Evolutionary conservation across 306 rosid genomes (phyloP).

Genomic region (Citrullus mucosospermus): DNA sequence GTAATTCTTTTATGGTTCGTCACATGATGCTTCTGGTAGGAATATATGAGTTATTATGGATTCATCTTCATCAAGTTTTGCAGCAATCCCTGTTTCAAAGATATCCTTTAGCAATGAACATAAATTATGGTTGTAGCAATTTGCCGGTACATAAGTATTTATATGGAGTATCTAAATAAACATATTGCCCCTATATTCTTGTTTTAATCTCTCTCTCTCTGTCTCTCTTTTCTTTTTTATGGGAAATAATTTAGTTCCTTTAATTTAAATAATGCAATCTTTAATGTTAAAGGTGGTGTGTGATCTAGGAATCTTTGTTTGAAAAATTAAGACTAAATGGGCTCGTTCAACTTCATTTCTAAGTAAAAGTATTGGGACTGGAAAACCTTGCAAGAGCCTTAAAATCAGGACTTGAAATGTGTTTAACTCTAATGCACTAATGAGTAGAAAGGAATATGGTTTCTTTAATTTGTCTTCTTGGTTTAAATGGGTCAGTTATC

Average conservation of each 20-base stretch:
- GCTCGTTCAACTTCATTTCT: background rate
- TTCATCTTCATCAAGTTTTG: background rate
- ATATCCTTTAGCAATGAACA: background rate
- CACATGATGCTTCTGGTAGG: background rate
- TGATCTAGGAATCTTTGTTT: background rate
- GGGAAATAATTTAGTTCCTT: background rate
- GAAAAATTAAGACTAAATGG: background rate
- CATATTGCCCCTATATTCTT: background rate
- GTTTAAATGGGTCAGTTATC: background rate
- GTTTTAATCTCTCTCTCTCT: background rate
- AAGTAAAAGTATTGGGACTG: background rate
- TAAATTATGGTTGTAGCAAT: background rate
- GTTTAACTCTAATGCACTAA: background rate
- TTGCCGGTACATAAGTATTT: background rate
- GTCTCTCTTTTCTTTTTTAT: background rate
- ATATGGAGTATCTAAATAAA: background rate
- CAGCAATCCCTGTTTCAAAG: background rate
- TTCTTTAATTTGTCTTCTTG: background rate
- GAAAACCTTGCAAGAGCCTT: background rate
- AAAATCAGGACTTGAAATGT: background rate
- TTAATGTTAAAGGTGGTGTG: background rate
- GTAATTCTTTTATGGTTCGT: background rate
- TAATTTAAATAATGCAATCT: background rate
- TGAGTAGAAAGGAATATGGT: background rate
- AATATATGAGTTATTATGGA: background rate